Percentiles rank a stretch among this genome's conserved stretches.
phyloP scores from a whole-genome alignment of 495 filamentous ascomycete genomes.

The Xylaria acuta region DNA sequence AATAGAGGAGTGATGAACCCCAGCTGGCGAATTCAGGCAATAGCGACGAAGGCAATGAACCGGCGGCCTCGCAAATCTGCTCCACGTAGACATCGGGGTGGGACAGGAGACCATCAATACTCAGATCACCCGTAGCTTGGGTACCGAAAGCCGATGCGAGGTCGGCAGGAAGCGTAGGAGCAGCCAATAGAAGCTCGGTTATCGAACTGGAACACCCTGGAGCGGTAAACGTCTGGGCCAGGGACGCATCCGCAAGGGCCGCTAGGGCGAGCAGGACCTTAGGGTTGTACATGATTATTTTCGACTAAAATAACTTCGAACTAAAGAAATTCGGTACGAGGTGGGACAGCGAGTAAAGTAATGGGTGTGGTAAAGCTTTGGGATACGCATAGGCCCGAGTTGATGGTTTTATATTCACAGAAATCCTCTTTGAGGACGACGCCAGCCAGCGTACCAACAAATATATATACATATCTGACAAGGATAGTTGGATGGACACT shows the following conservation, averaged over 20 bases:
- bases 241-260: conserved; percentile 2
- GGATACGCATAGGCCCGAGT: background rate
- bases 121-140: background rate
- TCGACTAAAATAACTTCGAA: background rate
- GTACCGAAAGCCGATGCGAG: background rate
- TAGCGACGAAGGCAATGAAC: background rate
- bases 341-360: background rate
- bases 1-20: background rate
- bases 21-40: background rate
- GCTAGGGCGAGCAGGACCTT: conserved; percentile 11
- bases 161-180: background rate
- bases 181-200: background rate
- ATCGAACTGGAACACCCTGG: background rate
- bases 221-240: background rate
- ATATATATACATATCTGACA: background rate
- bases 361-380: background rate
- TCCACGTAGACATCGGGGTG: background rate
- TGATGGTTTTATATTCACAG: background rate
- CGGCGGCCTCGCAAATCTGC: background rate
- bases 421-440: background rate
- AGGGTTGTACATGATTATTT: conserved; percentile 1
- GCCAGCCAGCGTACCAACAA: background rate
- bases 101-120: background rate
- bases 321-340: background rate
- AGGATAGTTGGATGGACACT: background rate